Evolutionary conservation across 768 basidiomycete genomes (phyloP), one percentile per base, ranked within the genome.

Genomic region (Mycena haematopus): DNA sequence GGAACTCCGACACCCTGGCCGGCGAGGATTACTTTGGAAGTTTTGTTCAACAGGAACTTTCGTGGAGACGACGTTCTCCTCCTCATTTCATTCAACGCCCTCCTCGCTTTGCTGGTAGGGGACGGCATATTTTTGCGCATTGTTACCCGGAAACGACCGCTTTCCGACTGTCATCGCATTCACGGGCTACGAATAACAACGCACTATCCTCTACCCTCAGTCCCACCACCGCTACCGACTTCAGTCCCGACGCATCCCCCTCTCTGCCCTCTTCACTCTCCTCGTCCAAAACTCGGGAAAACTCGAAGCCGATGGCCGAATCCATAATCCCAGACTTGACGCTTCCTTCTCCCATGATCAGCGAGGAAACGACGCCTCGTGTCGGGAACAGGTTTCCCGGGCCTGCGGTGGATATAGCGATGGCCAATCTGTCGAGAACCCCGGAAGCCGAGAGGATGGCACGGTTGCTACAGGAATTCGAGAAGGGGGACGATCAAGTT

Each of bases 1-100:
- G 55, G 55, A 56, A 56, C 44, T 19, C 31, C 2, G 55, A 56
- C 1, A 56, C 55, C 55, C 55, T 36, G 45, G 55, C 45, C 45
- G 55, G 55, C 44, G 21, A 44, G 3, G 15, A 1, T 1, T 3
- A 29, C 15, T 5, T 5, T 21, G 44, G 21, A 27, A 4, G 27
- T 13, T 17, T 2, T 6, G 10, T 29, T 19, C 19, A 33, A 6
- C 21, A n/a, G 21, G n/a, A 22, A 9, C 3, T 31, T 17, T 6
- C 22, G 27, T 27, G 40, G 40, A 44, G 25, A 11, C 3, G n/a
- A 10, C 19, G 8, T 0, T 5, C 4, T 3, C 27, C 27, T 44
- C 40, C 40, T 1, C 53, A 17, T 29, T 40, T 21, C 31, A 6
- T 11, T 33, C 31, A 33, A 6, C 31, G 6, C 31, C 6, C 31